A percentile compares a stretch with the other conserved stretches of the same genome.
These are phyloP conservation scores for Bolboschoenoplectus hybrid DNA, from an alignment of 202 grass and related monocot species.

Conservation along the genomic window DNA sequence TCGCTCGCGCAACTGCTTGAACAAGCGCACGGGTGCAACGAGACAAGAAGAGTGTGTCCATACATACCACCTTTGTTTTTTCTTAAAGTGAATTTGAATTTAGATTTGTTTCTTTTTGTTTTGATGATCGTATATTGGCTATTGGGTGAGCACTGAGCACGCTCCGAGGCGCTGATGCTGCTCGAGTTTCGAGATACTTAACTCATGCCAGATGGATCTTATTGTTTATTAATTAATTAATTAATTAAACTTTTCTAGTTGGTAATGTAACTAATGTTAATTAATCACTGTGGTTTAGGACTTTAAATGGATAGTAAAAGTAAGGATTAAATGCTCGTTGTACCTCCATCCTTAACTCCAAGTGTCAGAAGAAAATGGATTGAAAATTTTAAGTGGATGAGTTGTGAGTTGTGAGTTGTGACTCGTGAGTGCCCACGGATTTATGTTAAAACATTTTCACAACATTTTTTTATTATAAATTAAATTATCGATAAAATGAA, in stretches of 20 bases:
- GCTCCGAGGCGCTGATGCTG: neutral
- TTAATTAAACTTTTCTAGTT: neutral
- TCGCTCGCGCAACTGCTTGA: neutral
- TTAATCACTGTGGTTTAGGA: neutral
- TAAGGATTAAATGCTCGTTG: neutral
- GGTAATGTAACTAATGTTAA: neutral
- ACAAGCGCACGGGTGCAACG: neutral
- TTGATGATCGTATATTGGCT: slow-evolving; percentile 1
- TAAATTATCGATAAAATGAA: neutral
- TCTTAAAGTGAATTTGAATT: neutral
- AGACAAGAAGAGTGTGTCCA: slow-evolving; percentile 8
- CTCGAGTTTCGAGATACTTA: slow-evolving; percentile 22
- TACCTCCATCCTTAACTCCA: neutral
- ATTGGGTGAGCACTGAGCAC: slow-evolving; percentile 10
- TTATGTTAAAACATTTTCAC: neutral
- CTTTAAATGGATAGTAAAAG: neutral
- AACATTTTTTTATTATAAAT: neutral
- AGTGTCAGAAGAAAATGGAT: neutral
- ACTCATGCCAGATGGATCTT: neutral
- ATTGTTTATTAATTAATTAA: neutral
- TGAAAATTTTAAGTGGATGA: neutral
- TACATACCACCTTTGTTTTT: neutral
- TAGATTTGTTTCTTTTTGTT: neutral
- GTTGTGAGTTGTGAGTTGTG: neutral
- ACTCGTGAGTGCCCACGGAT: neutral